Conservation (phyloP, 768 basidiomycete species). For the Phanerochaete sordida region DNA sequence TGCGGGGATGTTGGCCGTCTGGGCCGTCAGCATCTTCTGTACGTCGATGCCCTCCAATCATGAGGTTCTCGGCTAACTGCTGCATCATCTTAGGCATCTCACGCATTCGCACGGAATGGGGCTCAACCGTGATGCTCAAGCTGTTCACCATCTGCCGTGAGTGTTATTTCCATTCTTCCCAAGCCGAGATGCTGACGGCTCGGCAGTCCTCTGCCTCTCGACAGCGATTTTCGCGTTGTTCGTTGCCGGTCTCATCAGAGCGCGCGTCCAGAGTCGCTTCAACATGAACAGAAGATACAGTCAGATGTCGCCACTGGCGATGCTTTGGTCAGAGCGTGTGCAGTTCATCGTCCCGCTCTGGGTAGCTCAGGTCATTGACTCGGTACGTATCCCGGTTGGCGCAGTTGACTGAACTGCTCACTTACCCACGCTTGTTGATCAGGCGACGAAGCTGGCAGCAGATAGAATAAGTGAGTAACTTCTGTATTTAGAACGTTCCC, state of each 20-base stretch:
- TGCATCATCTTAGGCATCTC: not conserved
- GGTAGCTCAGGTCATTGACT: not conserved
- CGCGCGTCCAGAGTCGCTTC: not conserved
- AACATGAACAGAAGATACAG: not conserved
- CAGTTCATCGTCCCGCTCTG: not conserved
- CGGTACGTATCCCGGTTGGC: not conserved
- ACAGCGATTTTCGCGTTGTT: not conserved
- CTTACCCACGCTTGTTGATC: not conserved
- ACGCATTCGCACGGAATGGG: not conserved
- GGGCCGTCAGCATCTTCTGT: conserved; percentile 1
- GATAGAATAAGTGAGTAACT: not conserved
- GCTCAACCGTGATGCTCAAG: not conserved
- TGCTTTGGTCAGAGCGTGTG: not conserved
- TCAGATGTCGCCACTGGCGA: not conserved
- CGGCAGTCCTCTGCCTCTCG: not conserved
- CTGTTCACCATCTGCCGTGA: not conserved
- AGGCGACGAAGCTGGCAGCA: not conserved
- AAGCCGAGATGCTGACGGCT: not conserved
- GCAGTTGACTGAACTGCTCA: not conserved
- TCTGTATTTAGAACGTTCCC: not conserved
- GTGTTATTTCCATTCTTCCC: not conserved
- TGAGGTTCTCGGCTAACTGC: not conserved
- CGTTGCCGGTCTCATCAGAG: not conserved
- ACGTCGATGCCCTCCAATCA: not conserved
- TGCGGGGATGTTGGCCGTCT: not conserved